These are phyloP conservation scores for Thinopyrum elongatum DNA, from an alignment of 176 grass and related monocot genomes.

Conservation along the genomic window DNA sequence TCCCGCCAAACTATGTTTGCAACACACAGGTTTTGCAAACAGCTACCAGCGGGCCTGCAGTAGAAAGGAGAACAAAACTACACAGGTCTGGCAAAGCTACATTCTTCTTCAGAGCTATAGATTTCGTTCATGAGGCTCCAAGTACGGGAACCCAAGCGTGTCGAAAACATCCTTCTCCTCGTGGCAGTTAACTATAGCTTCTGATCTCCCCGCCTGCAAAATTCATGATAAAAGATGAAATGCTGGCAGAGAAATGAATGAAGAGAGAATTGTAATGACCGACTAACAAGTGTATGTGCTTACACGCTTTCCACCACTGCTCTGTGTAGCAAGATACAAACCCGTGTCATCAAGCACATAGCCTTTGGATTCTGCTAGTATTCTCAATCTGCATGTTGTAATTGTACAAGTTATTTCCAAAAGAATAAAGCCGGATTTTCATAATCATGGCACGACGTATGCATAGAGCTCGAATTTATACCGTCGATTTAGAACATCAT, in stretches of 20 bases:
- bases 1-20: neutral
- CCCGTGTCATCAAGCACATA: constrained; percentile 84
- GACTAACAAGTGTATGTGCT: neutral
- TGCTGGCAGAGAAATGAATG: neutral
- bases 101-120: constrained; percentile 24
- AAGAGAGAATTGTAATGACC: neutral
- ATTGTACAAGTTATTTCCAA: neutral
- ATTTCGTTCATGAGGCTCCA: constrained; percentile 86
- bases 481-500: constrained; percentile 93
- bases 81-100: neutral
- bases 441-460: neutral
- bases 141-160: constrained; percentile 76
- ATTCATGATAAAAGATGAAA: neutral
- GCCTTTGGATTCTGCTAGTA: constrained; percentile 90
- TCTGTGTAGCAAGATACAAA: constrained; percentile 65
- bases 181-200: constrained; percentile 59
- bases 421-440: neutral
- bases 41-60: neutral
- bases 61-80: neutral
- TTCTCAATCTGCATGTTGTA: constrained; percentile 57
- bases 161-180: constrained; percentile 93
- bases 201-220: constrained; percentile 59
- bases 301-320: constrained; percentile 68
- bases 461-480: constrained; percentile 24
- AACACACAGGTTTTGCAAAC: neutral